Percentiles rank a stretch among this genome's conserved stretches.
Evolutionary conservation across 2,329 filamentous ascomycete genomes (phyloP).

Genomic region (Ilyonectria destructans): DNA sequence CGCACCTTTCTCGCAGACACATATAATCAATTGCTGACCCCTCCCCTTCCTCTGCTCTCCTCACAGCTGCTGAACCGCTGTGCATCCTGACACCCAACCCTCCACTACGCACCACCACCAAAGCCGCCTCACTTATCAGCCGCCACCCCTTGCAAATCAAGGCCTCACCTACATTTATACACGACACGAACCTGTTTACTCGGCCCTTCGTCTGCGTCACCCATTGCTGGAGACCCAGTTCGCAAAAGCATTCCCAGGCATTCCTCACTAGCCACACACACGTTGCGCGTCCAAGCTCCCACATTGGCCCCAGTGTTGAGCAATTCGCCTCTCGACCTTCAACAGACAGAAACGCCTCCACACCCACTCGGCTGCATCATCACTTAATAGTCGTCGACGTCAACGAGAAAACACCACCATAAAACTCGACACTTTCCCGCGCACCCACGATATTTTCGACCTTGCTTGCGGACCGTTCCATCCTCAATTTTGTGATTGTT

Average conservation of each 20-base stretch:
- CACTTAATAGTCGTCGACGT: constrained; percentile 2
- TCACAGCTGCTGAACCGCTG: background rate
- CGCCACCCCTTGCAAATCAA: background rate
- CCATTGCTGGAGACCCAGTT: background rate
- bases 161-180: background rate
- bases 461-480: background rate
- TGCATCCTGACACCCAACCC: constrained; percentile 1
- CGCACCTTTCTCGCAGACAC: constrained; percentile 7
- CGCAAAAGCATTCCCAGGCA: background rate
- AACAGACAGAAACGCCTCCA: constrained; percentile 37
- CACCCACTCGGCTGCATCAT: constrained; percentile 20
- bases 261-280: constrained; percentile 34
- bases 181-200: background rate
- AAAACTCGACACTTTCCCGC: constrained; percentile 21
- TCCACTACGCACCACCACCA: constrained; percentile 18
- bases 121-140: background rate
- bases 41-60: constrained; percentile 35
- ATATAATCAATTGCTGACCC: constrained; percentile 47
- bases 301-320: constrained; percentile 39
- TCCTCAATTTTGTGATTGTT: constrained; percentile 34
- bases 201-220: background rate
- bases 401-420: background rate
- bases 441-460: constrained; percentile 2
- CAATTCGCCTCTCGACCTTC: constrained; percentile 20
- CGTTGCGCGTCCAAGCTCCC: constrained; percentile 40